Percentiles rank a stretch among this genome's conserved stretches.
Conservation (phyloP, 2,329 filamentous ascomycete species). For the Sphaceloma murrayae region DNA sequence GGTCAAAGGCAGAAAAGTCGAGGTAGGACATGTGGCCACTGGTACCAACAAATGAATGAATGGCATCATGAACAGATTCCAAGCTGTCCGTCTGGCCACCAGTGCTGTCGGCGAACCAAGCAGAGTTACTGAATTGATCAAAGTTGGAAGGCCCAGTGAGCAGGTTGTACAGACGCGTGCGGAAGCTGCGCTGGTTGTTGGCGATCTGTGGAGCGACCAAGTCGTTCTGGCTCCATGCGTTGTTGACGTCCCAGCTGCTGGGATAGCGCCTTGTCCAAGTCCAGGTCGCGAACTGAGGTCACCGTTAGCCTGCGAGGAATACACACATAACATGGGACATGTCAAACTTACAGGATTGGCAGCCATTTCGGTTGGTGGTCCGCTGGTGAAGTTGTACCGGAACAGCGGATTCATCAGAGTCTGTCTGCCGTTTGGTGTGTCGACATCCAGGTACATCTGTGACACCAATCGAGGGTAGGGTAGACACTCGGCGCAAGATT, state of each 20-base stretch:
- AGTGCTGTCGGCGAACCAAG: constrained; percentile 42
- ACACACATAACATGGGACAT: not conserved
- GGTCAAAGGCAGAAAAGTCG: constrained; percentile 67
- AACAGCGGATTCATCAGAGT: constrained; percentile 29
- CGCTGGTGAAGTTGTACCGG: constrained; percentile 37
- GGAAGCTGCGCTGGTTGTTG: constrained; percentile 45
- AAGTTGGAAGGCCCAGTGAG: constrained; percentile 52
- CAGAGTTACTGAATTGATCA: constrained; percentile 60
- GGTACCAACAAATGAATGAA: constrained; percentile 46
- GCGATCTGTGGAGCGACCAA: constrained; percentile 46
- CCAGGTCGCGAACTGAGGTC: constrained; percentile 48
- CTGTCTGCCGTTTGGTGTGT: constrained; percentile 26
- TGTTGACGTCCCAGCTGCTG: constrained; percentile 30
- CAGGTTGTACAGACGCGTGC: constrained; percentile 55
- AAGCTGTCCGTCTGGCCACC: constrained; percentile 47
- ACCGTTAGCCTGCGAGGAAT: not conserved
- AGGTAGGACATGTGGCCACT: constrained; percentile 62
- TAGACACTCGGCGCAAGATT: constrained; percentile 26
- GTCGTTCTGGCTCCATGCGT: constrained; percentile 50
- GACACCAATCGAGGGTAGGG: constrained; percentile 34
- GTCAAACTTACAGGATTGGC: constrained; percentile 49
- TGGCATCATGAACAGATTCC: constrained; percentile 39
- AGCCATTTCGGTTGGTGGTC: constrained; percentile 49
- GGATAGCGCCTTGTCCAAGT: constrained; percentile 52
- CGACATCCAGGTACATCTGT: constrained; percentile 31